Conservation (phyloP, 306 rosid species). For the Quercus dentata region DNA sequence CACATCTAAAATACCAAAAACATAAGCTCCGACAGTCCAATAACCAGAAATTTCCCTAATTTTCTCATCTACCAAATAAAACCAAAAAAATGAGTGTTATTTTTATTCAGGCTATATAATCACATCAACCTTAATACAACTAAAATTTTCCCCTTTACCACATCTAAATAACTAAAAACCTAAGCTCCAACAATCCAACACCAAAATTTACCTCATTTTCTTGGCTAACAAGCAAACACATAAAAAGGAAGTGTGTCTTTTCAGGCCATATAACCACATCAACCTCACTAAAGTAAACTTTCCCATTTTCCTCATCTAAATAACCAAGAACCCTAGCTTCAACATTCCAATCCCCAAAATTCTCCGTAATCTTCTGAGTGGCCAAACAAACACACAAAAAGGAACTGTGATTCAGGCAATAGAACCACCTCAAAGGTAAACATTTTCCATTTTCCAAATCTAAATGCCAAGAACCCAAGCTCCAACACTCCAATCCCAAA, state of each 20-base stretch:
- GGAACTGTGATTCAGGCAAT: background rate
- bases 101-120: background rate
- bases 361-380: background rate
- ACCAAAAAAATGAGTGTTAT: background rate
- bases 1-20: background rate
- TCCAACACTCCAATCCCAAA: background rate
- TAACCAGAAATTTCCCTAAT: background rate
- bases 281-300: background rate
- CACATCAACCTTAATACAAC: background rate
- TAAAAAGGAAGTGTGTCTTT: background rate
- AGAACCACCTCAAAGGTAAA: background rate
- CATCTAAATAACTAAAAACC: background rate
- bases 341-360: background rate
- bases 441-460: background rate
- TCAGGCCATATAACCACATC: background rate
- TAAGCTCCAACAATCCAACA: background rate
- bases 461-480: background rate
- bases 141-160: background rate
- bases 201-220: background rate
- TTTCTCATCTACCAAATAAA: conserved; percentile 10
- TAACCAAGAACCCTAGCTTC: background rate
- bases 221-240: background rate
- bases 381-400: conserved; percentile 1
- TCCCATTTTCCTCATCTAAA: background rate
- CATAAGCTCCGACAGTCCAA: background rate